Evolutionary conservation across 2,329 filamentous ascomycete genomes (phyloP).

Genomic region (Sporothrix dimorphospora): DNA sequence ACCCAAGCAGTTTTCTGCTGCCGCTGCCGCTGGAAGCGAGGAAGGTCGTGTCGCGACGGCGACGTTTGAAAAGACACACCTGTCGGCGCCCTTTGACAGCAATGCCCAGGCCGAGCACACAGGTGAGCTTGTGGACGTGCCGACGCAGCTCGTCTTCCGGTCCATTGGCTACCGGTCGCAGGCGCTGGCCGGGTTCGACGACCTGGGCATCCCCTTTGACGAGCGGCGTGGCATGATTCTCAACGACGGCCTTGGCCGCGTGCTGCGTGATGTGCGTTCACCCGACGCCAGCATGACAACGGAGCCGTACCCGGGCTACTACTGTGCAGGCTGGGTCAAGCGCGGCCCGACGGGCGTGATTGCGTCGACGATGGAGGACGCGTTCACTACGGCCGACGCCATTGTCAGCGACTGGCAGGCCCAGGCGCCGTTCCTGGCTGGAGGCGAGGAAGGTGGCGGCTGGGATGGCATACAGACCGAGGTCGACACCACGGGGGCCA

Average conservation of each 20-base stretch:
- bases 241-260: slow-evolving; percentile 79
- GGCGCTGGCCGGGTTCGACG: slow-evolving; percentile 71
- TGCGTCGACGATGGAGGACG: slow-evolving; percentile 92
- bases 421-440: slow-evolving; percentile 46
- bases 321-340: slow-evolving; percentile 97
- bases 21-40: slow-evolving; percentile 46
- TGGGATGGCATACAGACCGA: slow-evolving; percentile 77
- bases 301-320: slow-evolving; percentile 68
- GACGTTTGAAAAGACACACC: slow-evolving; percentile 64
- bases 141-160: slow-evolving; percentile 77
- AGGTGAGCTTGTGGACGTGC: slow-evolving; percentile 56
- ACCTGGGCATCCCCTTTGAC: slow-evolving; percentile 80
- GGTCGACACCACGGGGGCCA: slow-evolving; percentile 52
- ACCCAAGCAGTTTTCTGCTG: slow-evolving; percentile 66
- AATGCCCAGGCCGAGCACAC: slow-evolving; percentile 53
- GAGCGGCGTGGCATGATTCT: slow-evolving; percentile 71
- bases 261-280: slow-evolving; percentile 49
- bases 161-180: slow-evolving; percentile 94
- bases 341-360: slow-evolving; percentile 93
- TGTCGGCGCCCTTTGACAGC: slow-evolving; percentile 60
- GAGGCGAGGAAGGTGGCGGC: slow-evolving; percentile 49
- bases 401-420: slow-evolving; percentile 76
- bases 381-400: slow-evolving; percentile 84
- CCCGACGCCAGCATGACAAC: slow-evolving; percentile 43
- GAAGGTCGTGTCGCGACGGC: slow-evolving; percentile 63